Percentiles rank a stretch among this genome's conserved stretches.
phyloP scores from a whole-genome alignment of 495 filamentous ascomycete genomes.

The Collariella sp. region DNA sequence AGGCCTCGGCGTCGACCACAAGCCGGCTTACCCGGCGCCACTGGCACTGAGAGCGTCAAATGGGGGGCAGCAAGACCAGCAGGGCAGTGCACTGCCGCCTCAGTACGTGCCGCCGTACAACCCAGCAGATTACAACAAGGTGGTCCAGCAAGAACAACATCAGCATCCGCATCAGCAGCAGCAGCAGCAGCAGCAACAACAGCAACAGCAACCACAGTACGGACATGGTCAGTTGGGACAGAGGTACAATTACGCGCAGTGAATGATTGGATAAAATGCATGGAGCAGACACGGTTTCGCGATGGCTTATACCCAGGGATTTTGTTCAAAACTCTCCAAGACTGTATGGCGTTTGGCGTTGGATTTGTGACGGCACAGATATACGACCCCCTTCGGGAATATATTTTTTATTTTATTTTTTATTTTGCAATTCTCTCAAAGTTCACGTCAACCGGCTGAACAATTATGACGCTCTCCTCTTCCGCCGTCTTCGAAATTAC shows the following conservation, averaged over 20 bases:
- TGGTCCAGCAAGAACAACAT: conserved; percentile 1
- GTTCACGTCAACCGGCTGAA: too few species aligned
- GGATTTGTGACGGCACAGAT: neutral
- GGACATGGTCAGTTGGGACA: conserved; percentile 8
- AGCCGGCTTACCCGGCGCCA: conserved; percentile 26
- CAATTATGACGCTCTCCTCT: too few species aligned
- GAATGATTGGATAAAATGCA: neutral
- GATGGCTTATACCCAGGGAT: conserved; percentile 15
- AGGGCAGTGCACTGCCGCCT: conserved; percentile 17
- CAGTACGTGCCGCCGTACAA: conserved; percentile 34
- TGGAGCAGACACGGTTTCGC: neutral
- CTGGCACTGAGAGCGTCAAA: conserved; percentile 31
- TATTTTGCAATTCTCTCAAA: too few species aligned
- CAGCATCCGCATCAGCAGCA: conserved; percentile 10
- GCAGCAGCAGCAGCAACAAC: conserved; percentile 7
- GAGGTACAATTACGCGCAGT: conserved; percentile 14
- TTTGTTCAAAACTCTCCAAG: neutral
- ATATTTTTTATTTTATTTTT: too few species aligned
- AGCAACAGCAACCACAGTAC: conserved; percentile 8
- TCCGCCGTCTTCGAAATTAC: too few species aligned
- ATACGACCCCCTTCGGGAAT: too few species aligned
- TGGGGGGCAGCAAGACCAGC: conserved; percentile 37
- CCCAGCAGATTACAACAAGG: conserved; percentile 36
- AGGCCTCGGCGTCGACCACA: conserved; percentile 27
- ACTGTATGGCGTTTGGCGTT: neutral